These are phyloP conservation scores for Russula lepida DNA, from an alignment of 768 basidiomycete species.

Conservation along the genomic window DNA sequence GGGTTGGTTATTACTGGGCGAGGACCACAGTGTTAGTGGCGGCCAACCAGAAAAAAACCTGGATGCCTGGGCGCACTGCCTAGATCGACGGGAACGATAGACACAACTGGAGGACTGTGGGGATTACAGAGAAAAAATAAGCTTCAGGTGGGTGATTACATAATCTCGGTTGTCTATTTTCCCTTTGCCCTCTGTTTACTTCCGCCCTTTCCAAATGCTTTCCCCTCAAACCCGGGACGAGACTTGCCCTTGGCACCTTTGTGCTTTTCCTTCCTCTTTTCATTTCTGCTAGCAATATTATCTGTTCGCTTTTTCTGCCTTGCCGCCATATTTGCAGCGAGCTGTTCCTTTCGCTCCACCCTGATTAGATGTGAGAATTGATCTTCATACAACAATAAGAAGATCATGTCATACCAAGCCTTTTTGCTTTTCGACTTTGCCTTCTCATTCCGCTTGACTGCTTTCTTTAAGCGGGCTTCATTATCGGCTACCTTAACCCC, in stretches of 20 bases:
- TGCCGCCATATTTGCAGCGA: constrained; percentile 66
- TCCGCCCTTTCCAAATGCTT: constrained; percentile 55
- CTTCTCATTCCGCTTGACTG: constrained; percentile 87
- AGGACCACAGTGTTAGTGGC: neutral
- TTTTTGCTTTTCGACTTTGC: constrained; percentile 78
- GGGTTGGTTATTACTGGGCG: neutral
- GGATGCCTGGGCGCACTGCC: neutral
- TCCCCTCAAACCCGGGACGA: constrained; percentile 84
- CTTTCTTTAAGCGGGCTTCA: constrained; percentile 80
- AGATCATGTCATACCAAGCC: constrained; percentile 60
- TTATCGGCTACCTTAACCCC: constrained; percentile 91
- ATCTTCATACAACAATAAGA: neutral
- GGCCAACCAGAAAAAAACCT: neutral
- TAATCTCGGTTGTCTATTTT: neutral
- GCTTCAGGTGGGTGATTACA: constrained; percentile 1
- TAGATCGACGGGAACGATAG: neutral
- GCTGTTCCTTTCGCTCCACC: constrained; percentile 79
- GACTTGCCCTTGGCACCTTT: constrained; percentile 50
- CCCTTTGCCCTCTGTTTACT: constrained; percentile 22
- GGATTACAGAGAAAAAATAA: neutral
- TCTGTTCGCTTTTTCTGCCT: constrained; percentile 86
- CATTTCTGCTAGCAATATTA: constrained; percentile 82
- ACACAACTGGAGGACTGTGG: neutral
- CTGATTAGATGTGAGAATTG: constrained; percentile 33
- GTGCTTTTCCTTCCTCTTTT: constrained; percentile 56